Conservation (phyloP, 1,284 basidiomycete genomes). For the Pisolithus thermaeus region DNA sequence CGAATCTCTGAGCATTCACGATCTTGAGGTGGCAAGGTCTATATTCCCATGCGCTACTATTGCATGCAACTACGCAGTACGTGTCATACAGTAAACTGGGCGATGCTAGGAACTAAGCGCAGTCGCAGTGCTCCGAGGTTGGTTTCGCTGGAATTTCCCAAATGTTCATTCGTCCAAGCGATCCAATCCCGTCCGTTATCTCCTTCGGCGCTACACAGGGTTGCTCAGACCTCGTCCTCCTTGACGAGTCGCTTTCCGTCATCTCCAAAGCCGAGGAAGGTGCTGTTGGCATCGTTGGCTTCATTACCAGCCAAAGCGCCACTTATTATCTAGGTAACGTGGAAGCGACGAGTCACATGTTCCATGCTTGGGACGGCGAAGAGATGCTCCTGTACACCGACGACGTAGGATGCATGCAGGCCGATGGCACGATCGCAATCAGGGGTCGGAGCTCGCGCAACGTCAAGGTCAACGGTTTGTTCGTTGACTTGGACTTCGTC, state of each 20-base stretch:
- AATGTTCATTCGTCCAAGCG: constrained; percentile 22
- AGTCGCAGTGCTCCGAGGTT: constrained; percentile 23
- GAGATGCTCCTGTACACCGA: constrained; percentile 24
- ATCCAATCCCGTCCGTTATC: constrained; percentile 19
- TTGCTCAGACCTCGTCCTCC: constrained; percentile 22
- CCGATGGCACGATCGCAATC: constrained; percentile 23
- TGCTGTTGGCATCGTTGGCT: constrained; percentile 19
- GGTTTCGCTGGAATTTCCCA: constrained; percentile 28
- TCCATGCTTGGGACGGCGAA: constrained; percentile 21
- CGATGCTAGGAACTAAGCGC: background rate
- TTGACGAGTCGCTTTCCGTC: constrained; percentile 19
- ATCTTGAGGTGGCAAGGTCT: constrained; percentile 19
- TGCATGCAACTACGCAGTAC: constrained; percentile 27
- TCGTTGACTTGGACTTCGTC: constrained; percentile 24
- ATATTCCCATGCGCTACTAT: constrained; percentile 24
- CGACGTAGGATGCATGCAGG: constrained; percentile 24
- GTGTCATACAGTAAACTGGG: background rate
- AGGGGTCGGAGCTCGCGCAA: constrained; percentile 25
- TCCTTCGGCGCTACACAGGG: constrained; percentile 23
- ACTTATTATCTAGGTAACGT: constrained; percentile 22
- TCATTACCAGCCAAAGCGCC: constrained; percentile 21
- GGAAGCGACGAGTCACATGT: constrained; percentile 24
- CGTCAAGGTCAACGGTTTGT: constrained; percentile 25
- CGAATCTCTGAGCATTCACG: constrained; percentile 17
- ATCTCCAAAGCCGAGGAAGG: constrained; percentile 15